Base-by-base conservation (phyloP, 768 basidiomycete species). In the Pleurotus sapidus region DNA sequence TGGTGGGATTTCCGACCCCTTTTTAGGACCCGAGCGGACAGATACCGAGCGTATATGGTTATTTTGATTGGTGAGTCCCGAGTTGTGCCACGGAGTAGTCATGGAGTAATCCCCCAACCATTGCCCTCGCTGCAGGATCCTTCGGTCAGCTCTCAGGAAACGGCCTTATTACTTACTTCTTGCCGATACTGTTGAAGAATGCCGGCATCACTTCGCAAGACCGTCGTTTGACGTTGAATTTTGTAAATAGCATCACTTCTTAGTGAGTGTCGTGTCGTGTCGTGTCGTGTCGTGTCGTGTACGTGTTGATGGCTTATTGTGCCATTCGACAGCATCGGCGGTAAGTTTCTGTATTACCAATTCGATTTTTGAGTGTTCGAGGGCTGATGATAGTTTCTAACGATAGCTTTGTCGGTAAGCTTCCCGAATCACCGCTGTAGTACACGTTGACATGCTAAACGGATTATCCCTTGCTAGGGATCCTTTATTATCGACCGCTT, bases 1-100 rank as follows among this genome's bases (percentile, higher is more conserved):
- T 83, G 76, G 74, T 84, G 82, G 82, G 81, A 83, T 64, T 83
- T 81, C 70, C 67, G 78, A 40, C 74, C 77, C 9, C 65, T 83
- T 20, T 82, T 84, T 69, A 72, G 68, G 42, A 79, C 73, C 37
- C 67, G 68, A 6, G 75, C 73, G 7, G 75, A 78, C 64, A 69
- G 81, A 50, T 78, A 79, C 64, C 71, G 81, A 18, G 72, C 77
- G 20, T 76, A 74, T 54, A 78, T 83, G 75, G 77, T 80, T 48
- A 76, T 80, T 55, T 67, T 83, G 39, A 79, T 82, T 47, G 79
- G 78, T 75, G 56, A 38, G 65, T 59, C 1, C 23, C 17, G 14
- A 12, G 5, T 3, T 37, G 25, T 20, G 39, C 17, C 23, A 14
- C 38, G 51, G 37, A 42, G 38, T 34, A 54, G 37, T 37, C 38